Percentiles rank a stretch among this genome's conserved stretches.
Conservation (phyloP, 164 flowering plant species). For the Paratinospora sagittata region DNA sequence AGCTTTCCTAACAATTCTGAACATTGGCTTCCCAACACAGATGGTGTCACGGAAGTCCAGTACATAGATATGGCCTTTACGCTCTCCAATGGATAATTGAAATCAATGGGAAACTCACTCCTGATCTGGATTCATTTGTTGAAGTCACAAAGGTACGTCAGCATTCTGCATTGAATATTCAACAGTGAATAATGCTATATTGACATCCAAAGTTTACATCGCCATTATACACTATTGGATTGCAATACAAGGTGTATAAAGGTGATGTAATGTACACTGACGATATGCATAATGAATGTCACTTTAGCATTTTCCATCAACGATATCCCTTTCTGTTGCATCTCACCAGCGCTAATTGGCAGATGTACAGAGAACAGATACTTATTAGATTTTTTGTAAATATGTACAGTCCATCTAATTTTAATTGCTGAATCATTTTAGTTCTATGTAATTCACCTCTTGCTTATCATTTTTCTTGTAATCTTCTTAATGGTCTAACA, state of each 20-base stretch:
- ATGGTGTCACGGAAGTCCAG: conserved; percentile 97
- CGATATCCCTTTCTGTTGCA: background rate
- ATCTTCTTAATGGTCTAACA: conserved; percentile 21
- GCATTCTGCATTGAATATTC: background rate
- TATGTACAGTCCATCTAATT: no score
- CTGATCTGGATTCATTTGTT: conserved; percentile 75
- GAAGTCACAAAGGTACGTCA: conserved; percentile 62
- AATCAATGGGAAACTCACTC: conserved; percentile 82
- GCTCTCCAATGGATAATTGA: conserved; percentile 95
- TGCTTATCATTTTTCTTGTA: background rate
- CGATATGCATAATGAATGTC: no score
- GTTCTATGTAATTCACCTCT: background rate
- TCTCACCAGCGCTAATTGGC: no score
- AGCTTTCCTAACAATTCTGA: background rate
- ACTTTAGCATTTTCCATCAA: no score
- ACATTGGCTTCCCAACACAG: conserved; percentile 26
- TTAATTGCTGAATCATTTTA: background rate
- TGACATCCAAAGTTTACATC: no score
- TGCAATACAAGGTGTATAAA: no score
- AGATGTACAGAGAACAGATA: no score
- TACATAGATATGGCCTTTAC: conserved; percentile 70
- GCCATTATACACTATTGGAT: no score
- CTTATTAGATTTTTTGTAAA: no score
- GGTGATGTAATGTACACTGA: no score
- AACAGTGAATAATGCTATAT: no score